Conservation (phyloP, 2,329 filamentous ascomycete species). For the Phaeoacremonium minimum region DNA sequence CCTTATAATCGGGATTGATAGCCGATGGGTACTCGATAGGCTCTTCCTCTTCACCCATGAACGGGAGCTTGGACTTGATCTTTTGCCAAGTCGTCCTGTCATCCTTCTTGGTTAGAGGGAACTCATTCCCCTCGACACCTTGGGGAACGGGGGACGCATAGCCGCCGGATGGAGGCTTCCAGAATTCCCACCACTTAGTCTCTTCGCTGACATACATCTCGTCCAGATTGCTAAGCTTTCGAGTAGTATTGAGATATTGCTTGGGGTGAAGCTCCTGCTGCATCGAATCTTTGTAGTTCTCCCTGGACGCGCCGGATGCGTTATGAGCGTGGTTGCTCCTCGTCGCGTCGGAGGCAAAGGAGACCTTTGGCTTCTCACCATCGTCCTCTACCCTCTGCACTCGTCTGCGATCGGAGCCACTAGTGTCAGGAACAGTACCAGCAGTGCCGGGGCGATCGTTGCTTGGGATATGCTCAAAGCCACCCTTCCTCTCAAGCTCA, state of each 20-base stretch:
- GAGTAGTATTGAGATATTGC: constrained; percentile 45
- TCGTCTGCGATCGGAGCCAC: constrained; percentile 20
- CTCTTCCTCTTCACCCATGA: constrained; percentile 38
- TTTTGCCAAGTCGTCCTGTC: constrained; percentile 47
- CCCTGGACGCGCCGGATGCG: constrained; percentile 30
- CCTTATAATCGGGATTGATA: constrained; percentile 54
- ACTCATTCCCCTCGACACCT: constrained; percentile 40
- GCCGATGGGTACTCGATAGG: constrained; percentile 56
- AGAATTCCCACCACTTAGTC: constrained; percentile 57
- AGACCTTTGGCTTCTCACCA: constrained; percentile 27
- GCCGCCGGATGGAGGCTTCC: constrained; percentile 57
- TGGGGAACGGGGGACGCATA: constrained; percentile 60
- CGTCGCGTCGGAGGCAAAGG: constrained; percentile 21
- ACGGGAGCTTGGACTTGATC: constrained; percentile 45
- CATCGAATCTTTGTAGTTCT: constrained; percentile 34
- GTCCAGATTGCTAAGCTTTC: constrained; percentile 42
- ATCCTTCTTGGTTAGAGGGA: constrained; percentile 32
- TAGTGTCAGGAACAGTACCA: constrained; percentile 13
- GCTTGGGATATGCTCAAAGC: constrained; percentile 35
- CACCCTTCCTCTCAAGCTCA: constrained; percentile 51
- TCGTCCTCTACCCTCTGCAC: constrained; percentile 25
- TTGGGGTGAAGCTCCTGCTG: constrained; percentile 25
- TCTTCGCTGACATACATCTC: constrained; percentile 43
- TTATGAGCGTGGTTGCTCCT: constrained; percentile 28
- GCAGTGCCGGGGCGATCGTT: constrained; percentile 13